Evolutionary conservation across 306 rosid species (phyloP), one percentile per base, ranked within the genome.

Genomic region (Castanea sativa): DNA sequence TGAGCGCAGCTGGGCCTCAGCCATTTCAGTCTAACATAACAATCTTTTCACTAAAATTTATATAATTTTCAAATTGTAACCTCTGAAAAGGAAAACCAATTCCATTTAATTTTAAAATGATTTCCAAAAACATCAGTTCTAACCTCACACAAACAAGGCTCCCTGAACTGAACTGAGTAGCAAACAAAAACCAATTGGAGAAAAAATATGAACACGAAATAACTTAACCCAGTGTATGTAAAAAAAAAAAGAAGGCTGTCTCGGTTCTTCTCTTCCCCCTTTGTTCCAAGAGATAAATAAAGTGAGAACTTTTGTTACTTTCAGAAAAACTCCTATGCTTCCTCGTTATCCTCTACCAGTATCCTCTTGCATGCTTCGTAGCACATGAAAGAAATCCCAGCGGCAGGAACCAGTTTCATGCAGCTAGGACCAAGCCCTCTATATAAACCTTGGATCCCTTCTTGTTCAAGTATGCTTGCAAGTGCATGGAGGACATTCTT

Each of bases 301-400:
- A 25, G 55, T 35, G 43, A 4, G 21, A 77, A 19, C 14, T 55
- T 57, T 72, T 35, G 29, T 14, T 32, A 41, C 7, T 21, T 30
- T 19, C 16, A 33, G 15, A 15, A 35, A 35, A 64, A 55, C 29
- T 30, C 59, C 87, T 88, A 89, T 10, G 84, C 91, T 78, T 94
- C 88, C 2, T 87, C 90, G 0, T 84, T 87, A 0, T 81, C 32
- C 72, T 95, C 98, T 15, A 95, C 81, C 55, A 95, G 80, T 81
- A 95, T 82, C 84, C 77, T 88, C 94, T 95, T 95, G 90, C 95
- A 91, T n/a, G 97, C 97, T 85, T 95, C 99, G 2, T 95, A 95
- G 79, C 99, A 95, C 99, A 95, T 95, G 75, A 95, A 93, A 13
- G 99, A 93, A 81, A 95, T 95, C 71, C 99, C 99, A 0, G 99